These are phyloP conservation scores for Viridothelium virens DNA, from an alignment of 495 filamentous ascomycete genomes.

Conservation along the genomic window DNA sequence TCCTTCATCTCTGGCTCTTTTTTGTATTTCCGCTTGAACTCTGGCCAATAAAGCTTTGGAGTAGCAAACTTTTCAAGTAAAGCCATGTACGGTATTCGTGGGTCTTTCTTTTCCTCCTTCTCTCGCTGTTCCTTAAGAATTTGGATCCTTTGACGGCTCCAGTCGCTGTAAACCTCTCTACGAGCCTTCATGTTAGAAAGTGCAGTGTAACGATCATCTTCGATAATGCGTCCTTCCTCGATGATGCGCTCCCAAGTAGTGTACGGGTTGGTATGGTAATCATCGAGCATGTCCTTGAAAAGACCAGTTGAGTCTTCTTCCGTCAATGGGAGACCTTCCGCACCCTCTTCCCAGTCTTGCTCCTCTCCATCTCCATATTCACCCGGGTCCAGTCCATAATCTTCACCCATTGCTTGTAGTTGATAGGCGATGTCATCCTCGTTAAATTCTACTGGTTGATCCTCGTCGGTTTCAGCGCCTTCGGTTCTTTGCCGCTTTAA, in stretches of 20 bases:
- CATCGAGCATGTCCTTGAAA: slow-evolving; percentile 80
- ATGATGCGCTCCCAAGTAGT: slow-evolving; percentile 83
- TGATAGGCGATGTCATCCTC: slow-evolving; percentile 95
- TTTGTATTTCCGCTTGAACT: slow-evolving; percentile 86
- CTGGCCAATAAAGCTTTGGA: slow-evolving; percentile 90
- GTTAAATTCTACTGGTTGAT: slow-evolving; percentile 73
- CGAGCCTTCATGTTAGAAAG: slow-evolving; percentile 72
- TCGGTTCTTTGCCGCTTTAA: slow-evolving; percentile 62
- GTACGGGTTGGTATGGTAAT: slow-evolving; percentile 76
- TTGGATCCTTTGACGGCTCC: slow-evolving; percentile 67
- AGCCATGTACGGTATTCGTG: slow-evolving; percentile 70
- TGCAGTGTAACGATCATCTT: slow-evolving; percentile 79
- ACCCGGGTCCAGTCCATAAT: slow-evolving; percentile 61
- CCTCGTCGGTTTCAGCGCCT: slow-evolving; percentile 36
- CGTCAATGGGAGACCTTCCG: slow-evolving; percentile 43
- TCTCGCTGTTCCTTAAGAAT: slow-evolving; percentile 61
- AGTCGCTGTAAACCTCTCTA: slow-evolving; percentile 72
- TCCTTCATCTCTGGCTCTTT: slow-evolving; percentile 77
- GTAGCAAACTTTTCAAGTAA: slow-evolving; percentile 76
- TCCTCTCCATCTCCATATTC: slow-evolving; percentile 61
- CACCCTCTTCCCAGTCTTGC: slow-evolving; percentile 67
- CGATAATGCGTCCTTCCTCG: slow-evolving; percentile 71
- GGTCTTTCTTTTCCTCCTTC: slow-evolving; percentile 75
- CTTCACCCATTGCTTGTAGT: slow-evolving; percentile 74
- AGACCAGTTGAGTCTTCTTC: slow-evolving; percentile 44